Percentiles rank a stretch among this genome's conserved stretches.
These are phyloP conservation scores for Reticulascus tulasneorum DNA, from an alignment of 2,329 filamentous ascomycete genomes.

Conservation along the genomic window DNA sequence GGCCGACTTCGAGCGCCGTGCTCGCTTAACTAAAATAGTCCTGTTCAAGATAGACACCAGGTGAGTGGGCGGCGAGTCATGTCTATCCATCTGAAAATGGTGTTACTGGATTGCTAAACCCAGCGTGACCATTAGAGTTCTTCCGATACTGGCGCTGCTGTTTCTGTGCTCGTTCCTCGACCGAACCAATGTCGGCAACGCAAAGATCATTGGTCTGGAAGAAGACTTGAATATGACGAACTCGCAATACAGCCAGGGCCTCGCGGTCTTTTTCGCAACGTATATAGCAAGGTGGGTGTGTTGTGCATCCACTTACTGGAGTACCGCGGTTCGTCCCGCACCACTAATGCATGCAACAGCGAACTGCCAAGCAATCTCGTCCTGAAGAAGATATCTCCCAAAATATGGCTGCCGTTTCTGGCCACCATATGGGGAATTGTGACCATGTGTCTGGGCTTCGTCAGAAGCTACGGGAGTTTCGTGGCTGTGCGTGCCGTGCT, in stretches of 20 bases:
- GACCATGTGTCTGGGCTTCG: conserved; percentile 54
- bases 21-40: conserved; percentile 18
- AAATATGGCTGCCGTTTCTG: conserved; percentile 56
- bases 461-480: conserved; percentile 52
- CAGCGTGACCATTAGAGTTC: conserved; percentile 38
- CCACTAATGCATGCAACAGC: conserved; percentile 25
- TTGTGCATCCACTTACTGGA: not conserved
- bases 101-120: not conserved
- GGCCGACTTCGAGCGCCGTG: conserved; percentile 9
- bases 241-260: conserved; percentile 59
- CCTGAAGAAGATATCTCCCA: conserved; percentile 57
- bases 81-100: too few species aligned
- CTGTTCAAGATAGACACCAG: conserved; percentile 25
- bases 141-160: conserved; percentile 59
- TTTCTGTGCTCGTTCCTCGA: conserved; percentile 64
- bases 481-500: conserved; percentile 57
- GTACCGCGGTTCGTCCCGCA: not conserved
- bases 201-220: conserved; percentile 61
- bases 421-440: conserved; percentile 55
- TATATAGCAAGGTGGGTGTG: conserved; percentile 57
- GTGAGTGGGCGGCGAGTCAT: conserved; percentile 2
- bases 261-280: conserved; percentile 62
- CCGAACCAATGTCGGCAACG: conserved; percentile 71
- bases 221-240: conserved; percentile 53
- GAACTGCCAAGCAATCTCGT: conserved; percentile 63